Base-by-base conservation (phyloP, 345 rosid species). In the Hirschfeldia incana region DNA sequence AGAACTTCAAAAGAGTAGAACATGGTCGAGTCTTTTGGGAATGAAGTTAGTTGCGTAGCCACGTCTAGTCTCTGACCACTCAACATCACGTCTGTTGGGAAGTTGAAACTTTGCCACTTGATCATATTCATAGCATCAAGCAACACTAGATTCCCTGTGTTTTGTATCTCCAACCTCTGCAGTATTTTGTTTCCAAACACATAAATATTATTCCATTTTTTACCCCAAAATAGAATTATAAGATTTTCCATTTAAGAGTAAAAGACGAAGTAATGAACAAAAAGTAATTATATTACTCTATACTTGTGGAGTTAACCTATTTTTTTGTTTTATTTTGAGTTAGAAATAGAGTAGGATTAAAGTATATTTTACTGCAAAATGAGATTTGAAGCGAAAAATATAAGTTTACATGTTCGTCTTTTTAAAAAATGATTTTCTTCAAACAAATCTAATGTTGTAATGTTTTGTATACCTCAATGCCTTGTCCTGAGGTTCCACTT, bases 21-120 rank as follows among this genome's bases (percentile, higher is more conserved):
- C 34, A 82, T 57, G 8, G 76, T 83, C 6, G 90, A 85, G 80
- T 89, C 89, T 15, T 59, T 65, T 4, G 94, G 94, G 57, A 91
- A 94, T n/a, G 98, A 91, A 76, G 90, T 88, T 79, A 94, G 82
- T 75, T 88, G 86, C 26, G 97, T 94, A 16, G 98, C 97, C 3
- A 91, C 89, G 79, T 88, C 89, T 28, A 94, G 80, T 67, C 90
- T 88, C 76, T 94, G 98, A 27, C 97, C 97, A 88, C 82, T 78
- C 12, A 92, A 85, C 84, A 94, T 91, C 53, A 90, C 88, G 69
- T 94, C 92, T 0, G 95, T 92, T 11, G 98, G 98, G 71, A 94
- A 94, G 70, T 94, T 92, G 86, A 92, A 94, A 76, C 94, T 94
- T 85, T 94, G 98, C 98, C 98, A 94, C 76, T 91, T 94, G 67